These are phyloP conservation scores for Leccinum broughii DNA, from an alignment of 768 basidiomycete species.

Conservation along the genomic window DNA sequence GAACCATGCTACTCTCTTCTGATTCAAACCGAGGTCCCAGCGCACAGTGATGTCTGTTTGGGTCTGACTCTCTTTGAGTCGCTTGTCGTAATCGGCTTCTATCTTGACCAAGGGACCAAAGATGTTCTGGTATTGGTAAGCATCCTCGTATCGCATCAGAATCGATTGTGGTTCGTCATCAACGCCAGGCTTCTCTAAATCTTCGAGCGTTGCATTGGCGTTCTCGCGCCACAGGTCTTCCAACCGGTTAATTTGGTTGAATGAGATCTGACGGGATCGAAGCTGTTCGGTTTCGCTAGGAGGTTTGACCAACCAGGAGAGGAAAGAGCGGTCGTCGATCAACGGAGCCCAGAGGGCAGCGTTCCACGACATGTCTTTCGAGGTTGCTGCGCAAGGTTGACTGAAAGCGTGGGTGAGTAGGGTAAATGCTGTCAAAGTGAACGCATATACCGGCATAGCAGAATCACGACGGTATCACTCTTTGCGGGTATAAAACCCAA, in stretches of 20 bases:
- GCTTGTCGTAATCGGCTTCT: conserved; percentile 98
- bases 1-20: conserved; percentile 99
- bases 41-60: conserved; percentile 95
- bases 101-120: conserved; percentile 99
- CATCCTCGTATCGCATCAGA: conserved; percentile 91
- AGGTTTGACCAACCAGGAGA: conserved; percentile 99
- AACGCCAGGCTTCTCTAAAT: conserved; percentile 95
- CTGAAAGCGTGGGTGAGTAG: conserved; percentile 40
- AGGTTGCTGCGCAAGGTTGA: conserved; percentile 96
- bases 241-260: conserved; percentile 94
- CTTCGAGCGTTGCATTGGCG: conserved; percentile 90
- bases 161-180: conserved; percentile 98
- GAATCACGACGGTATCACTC: conserved; percentile 96
- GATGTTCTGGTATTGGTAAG: conserved; percentile 99
- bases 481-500: conserved; percentile 99
- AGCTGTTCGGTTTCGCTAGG: conserved; percentile 96
- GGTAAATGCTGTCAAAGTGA: background rate
- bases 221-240: conserved; percentile 99
- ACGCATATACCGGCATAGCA: conserved; percentile 82
- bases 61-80: conserved; percentile 96
- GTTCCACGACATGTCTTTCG: conserved; percentile 99
- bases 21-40: conserved; percentile 98
- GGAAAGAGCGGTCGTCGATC: conserved; percentile 96
- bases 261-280: conserved; percentile 94
- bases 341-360: conserved; percentile 96